Conservation (phyloP, 2,329 filamentous ascomycete genomes). For the Colletotrichum neosansevieriae region DNA sequence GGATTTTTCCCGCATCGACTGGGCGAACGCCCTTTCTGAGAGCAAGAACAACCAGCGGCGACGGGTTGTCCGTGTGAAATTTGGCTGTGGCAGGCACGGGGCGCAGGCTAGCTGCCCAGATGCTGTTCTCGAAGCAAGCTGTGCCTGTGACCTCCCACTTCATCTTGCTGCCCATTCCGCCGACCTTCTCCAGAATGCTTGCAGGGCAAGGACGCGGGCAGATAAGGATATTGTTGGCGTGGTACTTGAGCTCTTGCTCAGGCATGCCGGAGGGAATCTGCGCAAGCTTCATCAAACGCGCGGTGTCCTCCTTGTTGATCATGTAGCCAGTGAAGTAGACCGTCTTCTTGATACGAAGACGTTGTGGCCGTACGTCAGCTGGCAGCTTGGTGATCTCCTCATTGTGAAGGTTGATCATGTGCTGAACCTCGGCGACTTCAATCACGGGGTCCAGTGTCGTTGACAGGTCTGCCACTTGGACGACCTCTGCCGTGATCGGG, state of each 20-base stretch:
- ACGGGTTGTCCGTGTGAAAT: conserved; percentile 83
- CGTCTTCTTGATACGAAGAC: conserved; percentile 82
- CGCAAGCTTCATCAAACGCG: conserved; percentile 78
- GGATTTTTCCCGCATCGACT: conserved; percentile 83
- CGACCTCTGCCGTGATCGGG: conserved; percentile 81
- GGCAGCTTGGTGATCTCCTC: conserved; percentile 57
- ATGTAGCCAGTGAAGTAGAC: conserved; percentile 95
- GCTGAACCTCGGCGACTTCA: conserved; percentile 87
- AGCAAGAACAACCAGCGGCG: conserved; percentile 85
- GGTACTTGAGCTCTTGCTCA: conserved; percentile 79
- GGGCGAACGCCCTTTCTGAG: conserved; percentile 81
- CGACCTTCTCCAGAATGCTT: conserved; percentile 83
- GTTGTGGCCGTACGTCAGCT: conserved; percentile 52
- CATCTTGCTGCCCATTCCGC: conserved; percentile 86
- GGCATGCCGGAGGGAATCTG: conserved; percentile 71
- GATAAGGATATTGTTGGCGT: conserved; percentile 94
- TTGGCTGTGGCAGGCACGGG: conserved; percentile 76
- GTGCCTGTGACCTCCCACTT: conserved; percentile 86
- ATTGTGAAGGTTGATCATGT: conserved; percentile 92
- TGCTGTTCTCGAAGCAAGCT: conserved; percentile 79
- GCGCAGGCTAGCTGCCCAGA: conserved; percentile 87
- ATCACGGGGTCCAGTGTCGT: conserved; percentile 80
- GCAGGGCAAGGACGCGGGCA: conserved; percentile 80
- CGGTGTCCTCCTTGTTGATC: conserved; percentile 77
- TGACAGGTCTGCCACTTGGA: conserved; percentile 84